Evolutionary conservation across 148 eudicot genomes (phyloP).

Genomic region (Rhododendron vialii): DNA sequence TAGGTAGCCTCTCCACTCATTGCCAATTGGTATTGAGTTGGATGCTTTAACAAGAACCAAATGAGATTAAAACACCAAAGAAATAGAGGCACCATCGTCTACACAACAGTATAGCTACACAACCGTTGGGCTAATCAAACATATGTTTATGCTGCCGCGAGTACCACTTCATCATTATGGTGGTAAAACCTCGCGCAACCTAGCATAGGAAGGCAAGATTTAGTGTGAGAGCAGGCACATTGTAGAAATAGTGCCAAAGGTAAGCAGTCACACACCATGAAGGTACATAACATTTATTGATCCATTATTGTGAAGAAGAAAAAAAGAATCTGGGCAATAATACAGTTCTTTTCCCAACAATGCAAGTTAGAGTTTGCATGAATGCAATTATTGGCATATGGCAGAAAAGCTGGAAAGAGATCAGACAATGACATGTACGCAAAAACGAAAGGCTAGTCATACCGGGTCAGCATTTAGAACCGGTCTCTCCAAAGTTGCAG

Average conservation of each 20-base stretch:
- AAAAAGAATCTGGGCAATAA: background rate
- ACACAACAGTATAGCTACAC: background rate
- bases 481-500: constrained; percentile 28
- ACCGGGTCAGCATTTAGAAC: constrained; percentile 29
- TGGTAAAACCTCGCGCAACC: background rate
- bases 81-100: no score
- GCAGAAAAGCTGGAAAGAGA: background rate
- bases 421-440: background rate
- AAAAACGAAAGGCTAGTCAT: background rate
- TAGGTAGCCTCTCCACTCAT: no score
- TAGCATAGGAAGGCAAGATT: background rate
- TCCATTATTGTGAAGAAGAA: background rate
- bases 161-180: background rate
- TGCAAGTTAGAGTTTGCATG: background rate
- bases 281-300: background rate
- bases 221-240: background rate
- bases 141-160: background rate
- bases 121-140: background rate
- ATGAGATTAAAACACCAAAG: no score
- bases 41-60: no score
- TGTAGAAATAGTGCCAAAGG: background rate
- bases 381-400: background rate
- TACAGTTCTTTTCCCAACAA: background rate
- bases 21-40: no score
- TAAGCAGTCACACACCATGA: background rate